Base-by-base conservation (phyloP, 2,329 filamentous ascomycete species). In the Fusarium sterilihyphosum region DNA sequence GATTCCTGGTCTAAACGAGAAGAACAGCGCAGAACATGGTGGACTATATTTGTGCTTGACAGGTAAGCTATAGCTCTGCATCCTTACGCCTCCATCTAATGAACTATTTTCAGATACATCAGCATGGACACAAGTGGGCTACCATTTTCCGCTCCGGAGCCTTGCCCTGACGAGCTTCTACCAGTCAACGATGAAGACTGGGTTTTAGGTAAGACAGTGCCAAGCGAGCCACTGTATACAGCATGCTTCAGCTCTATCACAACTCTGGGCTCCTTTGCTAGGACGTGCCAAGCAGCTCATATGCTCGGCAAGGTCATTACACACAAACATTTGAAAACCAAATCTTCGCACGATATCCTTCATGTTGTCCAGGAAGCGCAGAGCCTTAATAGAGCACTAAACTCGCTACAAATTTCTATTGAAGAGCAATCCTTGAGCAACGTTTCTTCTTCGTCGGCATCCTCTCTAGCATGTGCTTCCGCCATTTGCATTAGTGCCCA, bases 151-250 rank as follows among this genome's bases (percentile, higher is more conserved):
- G 35, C 59, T 41, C 63, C 63, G 6, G 63, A 66, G 14, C 63
- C 63, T 11, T 50, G 46, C 12, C 41, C 47, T 56, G 49, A 66
- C 16, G 60, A 47, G 22, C 41, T 65, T 4, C 18, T 66, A 18
- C 63, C 63, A 8, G 60, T 53, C 20, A 66, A 66, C 29, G 63
- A 66, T 14, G 40, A 64, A 12, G 63, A 66, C 8, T 66, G 63
- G 63, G 47, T 24, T 16, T 14, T 41, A 20, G 63, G 60, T 13
- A 41, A 56, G 14, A 65, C 49, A 24, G 63, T 63, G 8, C 49
- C 61, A 29, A 66, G 50, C 29, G 63, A 56, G n/a, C 59, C 63
- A 31, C 17, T 66, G 16, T 47, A 64, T 24, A 65, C 63, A n/a
- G 59, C 33, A 14, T 54, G 59, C 26, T 64, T 64, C 24, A 63